These are phyloP conservation scores for Oryza punctata DNA, from an alignment of 176 grass and related monocot species.

Conservation along the genomic window DNA sequence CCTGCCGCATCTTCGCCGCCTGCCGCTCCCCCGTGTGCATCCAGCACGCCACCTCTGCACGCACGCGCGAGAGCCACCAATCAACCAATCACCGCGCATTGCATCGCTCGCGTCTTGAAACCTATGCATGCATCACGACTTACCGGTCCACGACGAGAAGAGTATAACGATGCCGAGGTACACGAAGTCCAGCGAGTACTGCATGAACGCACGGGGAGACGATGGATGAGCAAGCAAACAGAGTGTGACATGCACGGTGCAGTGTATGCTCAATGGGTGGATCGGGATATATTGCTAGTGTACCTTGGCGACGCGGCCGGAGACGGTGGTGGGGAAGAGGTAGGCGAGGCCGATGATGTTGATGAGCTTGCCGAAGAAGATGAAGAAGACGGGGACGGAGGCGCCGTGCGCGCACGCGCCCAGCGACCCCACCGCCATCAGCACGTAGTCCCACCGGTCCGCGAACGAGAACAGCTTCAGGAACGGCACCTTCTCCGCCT, in stretches of 20 bases:
- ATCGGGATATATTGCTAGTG: neutral
- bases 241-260: neutral
- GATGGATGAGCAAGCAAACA: neutral
- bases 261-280: neutral
- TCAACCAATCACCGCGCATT: neutral
- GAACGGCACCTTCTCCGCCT: constrained; percentile 72
- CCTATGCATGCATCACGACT: neutral
- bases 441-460: constrained; percentile 89
- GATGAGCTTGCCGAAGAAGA: constrained; percentile 99
- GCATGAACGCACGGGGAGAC: neutral
- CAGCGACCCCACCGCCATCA: constrained; percentile 80
- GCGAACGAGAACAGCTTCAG: constrained; percentile 98
- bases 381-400: constrained; percentile 99
- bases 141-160: constrained; percentile 98
- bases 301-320: constrained; percentile 80
- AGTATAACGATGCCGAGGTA: constrained; percentile 85
- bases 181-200: constrained; percentile 98
- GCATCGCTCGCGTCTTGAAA: neutral
- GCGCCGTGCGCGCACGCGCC: constrained; percentile 95
- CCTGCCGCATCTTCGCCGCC: constrained; percentile 95
- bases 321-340: constrained; percentile 84
- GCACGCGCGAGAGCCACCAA: neutral
- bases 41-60: constrained; percentile 94
- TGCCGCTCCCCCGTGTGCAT: constrained; percentile 99
- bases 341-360: constrained; percentile 96